Conservation (phyloP, 495 filamentous ascomycete genomes). For the Staphylotrichum tortipilum region DNA sequence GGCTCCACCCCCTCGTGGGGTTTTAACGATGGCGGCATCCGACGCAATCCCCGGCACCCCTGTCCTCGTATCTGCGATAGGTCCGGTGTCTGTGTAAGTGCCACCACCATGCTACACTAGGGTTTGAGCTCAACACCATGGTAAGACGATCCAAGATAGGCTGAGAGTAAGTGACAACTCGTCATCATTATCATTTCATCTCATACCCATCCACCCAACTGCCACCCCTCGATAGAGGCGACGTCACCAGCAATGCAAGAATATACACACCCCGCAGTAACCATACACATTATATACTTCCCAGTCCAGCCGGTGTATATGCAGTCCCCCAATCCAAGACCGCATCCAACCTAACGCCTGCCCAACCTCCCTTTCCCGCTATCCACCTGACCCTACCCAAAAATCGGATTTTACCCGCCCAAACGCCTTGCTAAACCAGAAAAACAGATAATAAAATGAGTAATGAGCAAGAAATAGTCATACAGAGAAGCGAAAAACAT, state of each 20-base stretch:
- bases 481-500: not conserved
- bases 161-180: too few relatives aligned
- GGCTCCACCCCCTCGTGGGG: not conserved
- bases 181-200: too few relatives aligned
- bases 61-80: not conserved
- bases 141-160: too few relatives aligned
- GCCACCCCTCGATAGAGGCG: too few relatives aligned
- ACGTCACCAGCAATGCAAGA: too few relatives aligned
- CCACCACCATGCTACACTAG: too few relatives aligned
- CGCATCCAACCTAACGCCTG: not conserved
- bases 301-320: not conserved
- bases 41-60: not conserved
- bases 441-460: not conserved
- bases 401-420: not conserved
- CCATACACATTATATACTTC: not conserved
- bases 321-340: not conserved
- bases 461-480: not conserved
- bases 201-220: too few relatives aligned
- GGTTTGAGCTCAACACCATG: too few relatives aligned
- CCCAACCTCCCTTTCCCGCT: not conserved
- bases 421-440: not conserved
- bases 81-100: not conserved
- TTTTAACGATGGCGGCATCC: not conserved
- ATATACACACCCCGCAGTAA: too few relatives aligned
- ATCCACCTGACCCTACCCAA: not conserved